Percentiles rank a stretch among this genome's conserved stretches.
phyloP scores from a whole-genome alignment of 331 rosid genomes.

The Malus hybrid region DNA sequence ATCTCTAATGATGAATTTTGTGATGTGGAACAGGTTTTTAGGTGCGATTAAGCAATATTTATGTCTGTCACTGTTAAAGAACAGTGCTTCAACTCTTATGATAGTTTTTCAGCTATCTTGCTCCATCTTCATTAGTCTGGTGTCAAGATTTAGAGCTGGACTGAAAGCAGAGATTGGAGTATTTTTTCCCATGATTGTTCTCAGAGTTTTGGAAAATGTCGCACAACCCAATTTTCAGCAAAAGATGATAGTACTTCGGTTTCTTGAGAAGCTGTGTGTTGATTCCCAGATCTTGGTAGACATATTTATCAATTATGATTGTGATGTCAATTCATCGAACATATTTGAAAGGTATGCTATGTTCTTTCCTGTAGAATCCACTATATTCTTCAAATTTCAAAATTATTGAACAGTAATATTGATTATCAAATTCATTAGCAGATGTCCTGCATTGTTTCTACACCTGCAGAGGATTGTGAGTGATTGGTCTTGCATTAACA shows the following conservation, averaged over 20 bases:
- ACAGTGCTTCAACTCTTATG: constrained; percentile 96
- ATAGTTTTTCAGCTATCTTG: constrained; percentile 93
- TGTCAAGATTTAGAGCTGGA: constrained; percentile 96
- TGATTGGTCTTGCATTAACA: constrained; percentile 14
- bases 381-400: not conserved
- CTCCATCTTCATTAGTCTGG: constrained; percentile 97
- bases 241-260: constrained; percentile 95
- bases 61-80: constrained; percentile 93
- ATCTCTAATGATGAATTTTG: not conserved
- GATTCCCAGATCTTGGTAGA: constrained; percentile 97
- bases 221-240: constrained; percentile 97
- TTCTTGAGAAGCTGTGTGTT: constrained; percentile 81
- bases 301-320: constrained; percentile 92
- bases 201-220: constrained; percentile 95
- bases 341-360: constrained; percentile 90
- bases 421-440: constrained; percentile 14
- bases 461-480: constrained; percentile 1
- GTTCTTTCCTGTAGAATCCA: not conserved
- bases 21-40: constrained; percentile 70
- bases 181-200: constrained; percentile 97
- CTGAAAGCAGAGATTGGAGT: constrained; percentile 99
- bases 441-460: constrained; percentile 7
- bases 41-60: constrained; percentile 99
- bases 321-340: constrained; percentile 99
- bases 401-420: not conserved